These are phyloP conservation scores for Pestalotiopsis sp. DNA, from an alignment of 2,329 filamentous ascomycete genomes.

Conservation along the genomic window DNA sequence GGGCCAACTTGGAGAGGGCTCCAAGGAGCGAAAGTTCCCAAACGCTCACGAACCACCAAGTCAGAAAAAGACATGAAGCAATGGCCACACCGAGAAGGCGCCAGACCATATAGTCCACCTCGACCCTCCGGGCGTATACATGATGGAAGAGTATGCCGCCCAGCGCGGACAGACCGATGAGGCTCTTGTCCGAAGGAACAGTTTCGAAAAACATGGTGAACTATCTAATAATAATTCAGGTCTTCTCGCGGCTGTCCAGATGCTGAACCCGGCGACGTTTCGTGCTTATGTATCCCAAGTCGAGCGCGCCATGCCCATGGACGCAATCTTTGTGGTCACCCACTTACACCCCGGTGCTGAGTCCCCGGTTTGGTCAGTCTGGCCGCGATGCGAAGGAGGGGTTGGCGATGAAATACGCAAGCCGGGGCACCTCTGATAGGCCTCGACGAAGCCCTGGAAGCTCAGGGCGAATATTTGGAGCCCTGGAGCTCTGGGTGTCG, in stretches of 20 bases:
- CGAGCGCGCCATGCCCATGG: background rate
- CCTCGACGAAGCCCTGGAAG: background rate
- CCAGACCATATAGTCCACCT: conserved; percentile 11
- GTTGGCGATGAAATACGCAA: background rate
- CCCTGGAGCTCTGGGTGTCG: background rate
- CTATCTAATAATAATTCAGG: background rate
- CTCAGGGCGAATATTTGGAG: background rate
- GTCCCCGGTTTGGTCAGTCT: background rate
- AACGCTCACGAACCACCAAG: background rate
- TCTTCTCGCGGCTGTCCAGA: background rate
- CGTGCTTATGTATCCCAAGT: background rate
- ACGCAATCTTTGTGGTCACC: background rate
- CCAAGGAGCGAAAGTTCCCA: background rate
- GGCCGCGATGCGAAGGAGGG: background rate
- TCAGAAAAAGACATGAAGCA: background rate
- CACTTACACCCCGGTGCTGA: background rate
- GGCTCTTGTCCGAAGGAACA: background rate
- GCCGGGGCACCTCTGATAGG: background rate
- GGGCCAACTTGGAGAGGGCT: background rate
- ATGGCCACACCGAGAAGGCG: background rate
- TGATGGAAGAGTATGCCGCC: conserved; percentile 12
- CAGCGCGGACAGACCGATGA: background rate
- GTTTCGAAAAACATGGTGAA: background rate
- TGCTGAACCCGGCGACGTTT: background rate
- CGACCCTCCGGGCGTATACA: conserved; percentile 13